phyloP scores from a whole-genome alignment of 345 rosid genomes.

The Euphorbia lathyris region DNA sequence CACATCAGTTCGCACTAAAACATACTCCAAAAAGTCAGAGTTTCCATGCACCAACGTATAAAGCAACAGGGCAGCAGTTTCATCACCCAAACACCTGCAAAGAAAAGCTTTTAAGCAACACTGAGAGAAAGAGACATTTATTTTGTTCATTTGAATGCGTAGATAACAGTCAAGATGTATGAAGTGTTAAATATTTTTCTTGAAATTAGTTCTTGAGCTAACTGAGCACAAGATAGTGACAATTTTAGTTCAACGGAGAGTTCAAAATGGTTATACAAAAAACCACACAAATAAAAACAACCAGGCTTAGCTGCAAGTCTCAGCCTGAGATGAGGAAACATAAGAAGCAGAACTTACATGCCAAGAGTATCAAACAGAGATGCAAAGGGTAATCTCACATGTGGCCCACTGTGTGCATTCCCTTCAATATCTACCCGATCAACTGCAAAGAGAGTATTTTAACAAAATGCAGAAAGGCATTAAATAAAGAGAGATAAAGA shows the following conservation, averaged over 20 bases:
- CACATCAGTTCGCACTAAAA: constrained; percentile 91
- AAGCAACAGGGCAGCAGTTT: constrained; percentile 81
- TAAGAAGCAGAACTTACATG: constrained; percentile 48
- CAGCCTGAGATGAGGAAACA: too few species aligned
- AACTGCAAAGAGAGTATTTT: constrained; percentile 47
- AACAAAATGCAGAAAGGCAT: neutral
- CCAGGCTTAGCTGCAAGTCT: neutral
- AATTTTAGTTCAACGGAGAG: neutral
- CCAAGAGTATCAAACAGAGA: constrained; percentile 90
- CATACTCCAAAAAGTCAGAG: constrained; percentile 89
- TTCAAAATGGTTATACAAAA: neutral
- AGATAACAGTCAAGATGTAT: neutral
- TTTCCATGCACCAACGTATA: constrained; percentile 91
- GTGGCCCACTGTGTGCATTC: constrained; percentile 50
- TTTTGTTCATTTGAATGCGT: neutral
- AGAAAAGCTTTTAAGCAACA: constrained; percentile 12
- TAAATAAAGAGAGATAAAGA: constrained; percentile 10
- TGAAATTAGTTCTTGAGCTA: neutral
- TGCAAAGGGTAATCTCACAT: constrained; percentile 81
- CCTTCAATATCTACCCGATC: constrained; percentile 85
- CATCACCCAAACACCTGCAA: constrained; percentile 89
- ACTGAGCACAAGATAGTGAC: neutral
- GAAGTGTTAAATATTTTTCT: too few species aligned
- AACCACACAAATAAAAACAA: neutral
- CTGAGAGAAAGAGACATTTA: constrained; percentile 1